phyloP scores from a whole-genome alignment of 495 filamentous ascomycete species.

The Lasiosphaeriaceae sp. region DNA sequence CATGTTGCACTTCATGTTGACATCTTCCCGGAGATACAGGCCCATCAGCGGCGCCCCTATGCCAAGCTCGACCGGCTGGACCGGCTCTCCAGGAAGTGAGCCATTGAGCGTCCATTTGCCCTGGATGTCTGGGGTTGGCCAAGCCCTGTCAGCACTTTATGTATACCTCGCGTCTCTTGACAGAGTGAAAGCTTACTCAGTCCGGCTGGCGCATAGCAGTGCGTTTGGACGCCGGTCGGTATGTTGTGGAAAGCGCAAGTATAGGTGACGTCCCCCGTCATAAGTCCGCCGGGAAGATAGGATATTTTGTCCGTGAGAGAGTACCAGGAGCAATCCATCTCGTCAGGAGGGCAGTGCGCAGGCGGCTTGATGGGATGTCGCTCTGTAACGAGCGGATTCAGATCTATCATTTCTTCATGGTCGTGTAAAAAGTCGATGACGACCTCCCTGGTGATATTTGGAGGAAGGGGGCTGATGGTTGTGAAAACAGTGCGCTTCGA shows the following conservation, averaged over 20 bases:
- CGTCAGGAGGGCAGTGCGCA: conserved; percentile 57
- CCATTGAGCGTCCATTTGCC: conserved; percentile 65
- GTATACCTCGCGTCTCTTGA: background rate
- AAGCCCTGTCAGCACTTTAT: conserved; percentile 26
- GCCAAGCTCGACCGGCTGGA: conserved; percentile 56
- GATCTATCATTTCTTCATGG: conserved; percentile 72
- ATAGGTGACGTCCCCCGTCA: conserved; percentile 65
- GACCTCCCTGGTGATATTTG: conserved; percentile 58
- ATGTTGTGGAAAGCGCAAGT: conserved; percentile 71
- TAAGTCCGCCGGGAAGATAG: conserved; percentile 64
- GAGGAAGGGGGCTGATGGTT: conserved; percentile 66
- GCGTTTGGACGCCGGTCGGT: conserved; percentile 65
- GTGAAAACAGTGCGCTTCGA: conserved; percentile 59
- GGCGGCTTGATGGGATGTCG: conserved; percentile 62
- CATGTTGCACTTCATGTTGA: conserved; percentile 72
- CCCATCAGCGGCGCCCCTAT: conserved; percentile 57
- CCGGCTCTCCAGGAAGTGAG: conserved; percentile 58
- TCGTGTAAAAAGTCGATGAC: conserved; percentile 68
- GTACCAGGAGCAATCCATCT: conserved; percentile 69
- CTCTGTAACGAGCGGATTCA: conserved; percentile 74
- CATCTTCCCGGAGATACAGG: conserved; percentile 72
- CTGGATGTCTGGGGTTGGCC: conserved; percentile 61
- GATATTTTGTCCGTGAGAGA: conserved; percentile 64
- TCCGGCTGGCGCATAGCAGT: conserved; percentile 57
- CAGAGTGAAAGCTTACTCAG: conserved; percentile 17